Evolutionary conservation across 202 grass and related monocot species (phyloP).

Genomic region (Musa balbisiana): DNA sequence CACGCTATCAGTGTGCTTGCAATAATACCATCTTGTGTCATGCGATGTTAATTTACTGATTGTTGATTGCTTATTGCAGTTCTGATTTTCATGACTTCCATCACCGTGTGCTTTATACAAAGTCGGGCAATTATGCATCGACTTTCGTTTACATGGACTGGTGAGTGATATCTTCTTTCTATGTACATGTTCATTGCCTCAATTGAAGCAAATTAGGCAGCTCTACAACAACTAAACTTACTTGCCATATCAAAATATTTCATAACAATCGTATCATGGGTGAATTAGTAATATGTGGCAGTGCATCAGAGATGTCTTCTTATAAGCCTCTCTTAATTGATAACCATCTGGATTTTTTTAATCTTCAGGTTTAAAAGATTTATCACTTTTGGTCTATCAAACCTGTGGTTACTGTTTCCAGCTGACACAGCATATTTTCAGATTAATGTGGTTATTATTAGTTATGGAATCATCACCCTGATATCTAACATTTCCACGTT

Average conservation of each 20-base stretch:
- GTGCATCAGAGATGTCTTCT: too few species aligned
- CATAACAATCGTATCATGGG: neutral
- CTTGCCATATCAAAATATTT: neutral
- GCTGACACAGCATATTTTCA: too few species aligned
- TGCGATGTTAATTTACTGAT: neutral
- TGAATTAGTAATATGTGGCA: too few species aligned
- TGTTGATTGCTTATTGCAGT: neutral
- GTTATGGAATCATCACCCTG: neutral
- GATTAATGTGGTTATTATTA: too few species aligned
- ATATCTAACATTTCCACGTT: neutral
- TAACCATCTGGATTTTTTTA: too few species aligned
- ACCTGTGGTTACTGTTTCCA: too few species aligned
- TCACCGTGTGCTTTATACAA: slow-evolving; percentile 24
- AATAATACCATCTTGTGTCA: neutral
- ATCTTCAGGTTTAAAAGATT: too few species aligned
- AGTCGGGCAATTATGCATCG: slow-evolving; percentile 29
- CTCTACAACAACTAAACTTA: neutral
- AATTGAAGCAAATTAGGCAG: neutral
- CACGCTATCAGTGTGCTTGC: neutral
- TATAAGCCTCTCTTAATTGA: too few species aligned
- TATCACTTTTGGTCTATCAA: too few species aligned
- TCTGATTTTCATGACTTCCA: slow-evolving; percentile 30
- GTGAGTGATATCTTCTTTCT: neutral
- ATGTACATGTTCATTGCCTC: neutral
- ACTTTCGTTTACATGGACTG: slow-evolving; percentile 28